Evolutionary conservation across 2,329 filamentous ascomycete species (phyloP).

Genomic region (Tolypocladium tropicale): DNA sequence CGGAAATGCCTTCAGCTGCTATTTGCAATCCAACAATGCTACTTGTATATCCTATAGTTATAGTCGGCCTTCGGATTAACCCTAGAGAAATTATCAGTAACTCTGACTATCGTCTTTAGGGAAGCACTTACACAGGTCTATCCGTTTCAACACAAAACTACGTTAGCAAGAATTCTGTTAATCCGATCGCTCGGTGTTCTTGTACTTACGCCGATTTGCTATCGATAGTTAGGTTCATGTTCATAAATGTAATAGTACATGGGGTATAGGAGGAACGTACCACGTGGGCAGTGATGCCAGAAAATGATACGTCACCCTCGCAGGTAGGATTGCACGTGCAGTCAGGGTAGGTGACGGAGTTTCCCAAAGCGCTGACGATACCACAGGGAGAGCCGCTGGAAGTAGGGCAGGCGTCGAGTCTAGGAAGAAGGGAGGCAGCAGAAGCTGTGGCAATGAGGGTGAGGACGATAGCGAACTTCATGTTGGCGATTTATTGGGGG

Average conservation of each 20-base stretch:
- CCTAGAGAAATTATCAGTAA: not conserved
- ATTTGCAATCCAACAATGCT: not conserved
- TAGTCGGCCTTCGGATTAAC: not conserved
- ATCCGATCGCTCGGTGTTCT: not conserved
- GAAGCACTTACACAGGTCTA: not conserved
- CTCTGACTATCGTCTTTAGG: not conserved
- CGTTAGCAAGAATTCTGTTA: not conserved
- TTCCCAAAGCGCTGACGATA: not conserved
- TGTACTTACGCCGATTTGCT: not conserved
- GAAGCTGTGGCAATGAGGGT: not conserved
- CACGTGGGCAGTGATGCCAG: not conserved
- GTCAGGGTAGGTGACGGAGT: not conserved
- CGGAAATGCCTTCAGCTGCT: not conserved
- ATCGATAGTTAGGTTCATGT: not conserved
- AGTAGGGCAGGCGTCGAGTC: not conserved
- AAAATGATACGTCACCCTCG: not conserved
- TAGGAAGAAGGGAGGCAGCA: not conserved
- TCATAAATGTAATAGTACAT: not conserved
- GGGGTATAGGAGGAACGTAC: not conserved
- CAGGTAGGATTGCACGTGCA: not conserved
- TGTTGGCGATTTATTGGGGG: not conserved
- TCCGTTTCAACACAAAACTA: not conserved
- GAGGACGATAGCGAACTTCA: not conserved
- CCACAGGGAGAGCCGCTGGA: not conserved
- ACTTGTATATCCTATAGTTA: not conserved